Evolutionary conservation across 2,329 filamentous ascomycete species (phyloP), one percentile per base, ranked within the genome.

Genomic region (Achaetomium macrosporum): DNA sequence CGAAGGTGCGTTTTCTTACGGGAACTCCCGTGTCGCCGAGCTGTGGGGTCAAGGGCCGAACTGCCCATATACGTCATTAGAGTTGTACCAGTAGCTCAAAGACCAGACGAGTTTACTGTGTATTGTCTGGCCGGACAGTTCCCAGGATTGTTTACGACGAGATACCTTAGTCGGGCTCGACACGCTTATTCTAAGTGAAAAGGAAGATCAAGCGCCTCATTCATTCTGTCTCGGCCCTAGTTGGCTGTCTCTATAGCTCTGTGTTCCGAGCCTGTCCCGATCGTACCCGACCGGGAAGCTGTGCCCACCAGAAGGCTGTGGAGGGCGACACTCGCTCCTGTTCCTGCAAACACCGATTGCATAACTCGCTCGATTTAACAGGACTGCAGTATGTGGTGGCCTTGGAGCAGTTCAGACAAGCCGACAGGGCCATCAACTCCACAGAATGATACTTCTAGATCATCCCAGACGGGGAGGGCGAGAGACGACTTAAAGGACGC

Each of bases 381-480:
- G 15, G 5, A 25, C 25, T 16, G 29, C 39, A 45, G 20, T 55
- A 64, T 58, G 20, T 70, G 71, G 67, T 78, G 75, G 70, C 61
- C 61, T 12, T 77, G 72, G 71, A 58, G 64, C 37, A 63, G 61
- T 33, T 55, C 64, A 11, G 64, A 65, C 55, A 68, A 68, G 58
- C 57, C 64, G 9, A 41, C 60, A 30, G 56, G 59, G 29, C 33
- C 59, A 2, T 50, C 65, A 25, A 56, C 17, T 42, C 48, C 57
- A 37, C 44, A 60, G 55, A 57, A 53, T 15, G 36, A 55, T 12
- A 3, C 45, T 13, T 3, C 56, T 58, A 59, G 59, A 10, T 15
- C 52, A 60, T 56, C 65, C 12, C 61, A 56, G 51, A 63, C 64
- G 31, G 60, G 57, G 50, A 66, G 63, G 31, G 63, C 67, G 63